Base-by-base conservation (phyloP, 1,284 basidiomycete species). In the Lentinus polychrous region DNA sequence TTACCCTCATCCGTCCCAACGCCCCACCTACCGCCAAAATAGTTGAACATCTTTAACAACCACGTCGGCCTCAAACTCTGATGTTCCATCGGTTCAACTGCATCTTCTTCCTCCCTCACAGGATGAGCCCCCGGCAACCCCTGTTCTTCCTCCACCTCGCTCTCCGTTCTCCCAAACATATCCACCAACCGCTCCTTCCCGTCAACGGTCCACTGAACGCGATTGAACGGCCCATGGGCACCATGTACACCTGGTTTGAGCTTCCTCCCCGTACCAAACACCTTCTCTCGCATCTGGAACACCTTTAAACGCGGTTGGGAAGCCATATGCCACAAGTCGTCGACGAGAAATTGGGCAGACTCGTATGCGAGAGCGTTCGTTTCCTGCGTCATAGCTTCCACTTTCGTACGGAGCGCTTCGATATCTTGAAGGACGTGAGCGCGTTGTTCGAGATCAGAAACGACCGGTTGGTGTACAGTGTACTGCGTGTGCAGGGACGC, bases 281-380 rank as follows among this genome's bases (percentile, higher is more conserved):
- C 75, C 57, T 76, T 76, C 51, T 65, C 64, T 39, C 86, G 75
- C 53, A 84, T 60, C 43, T 70, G 75, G 56, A 83, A 69, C 8
- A 85, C 79, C 53, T 84, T 79, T 46, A 70, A 70, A 17, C 86
- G 73, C n/a, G 78, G 75, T 24, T 76, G 74, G 34, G 68, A 72
- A 2, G 81, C 83, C 46, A 75, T 74, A 46, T 77, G 75, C 82
- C 83, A 86, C 23, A 88, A 70, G 37, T 81, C 77, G 34, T 71
- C 70, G 10, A 82, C 70, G 49, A 70, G 70, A 60, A 88, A 80
- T 58, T 86, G 83, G 44, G 78, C 78, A 5, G 78, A 73, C 60
- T 88, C 86, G 61, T 89, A 88, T 50, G 72, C 68, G 27, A 88
- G 74, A 8, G 81, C 81, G 52, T 81, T 76, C 20, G 81, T 79